Percentiles rank a stretch among this genome's conserved stretches.
phyloP scores from a whole-genome alignment of 2,329 filamentous ascomycete species.

The Fusarium ramigenum region DNA sequence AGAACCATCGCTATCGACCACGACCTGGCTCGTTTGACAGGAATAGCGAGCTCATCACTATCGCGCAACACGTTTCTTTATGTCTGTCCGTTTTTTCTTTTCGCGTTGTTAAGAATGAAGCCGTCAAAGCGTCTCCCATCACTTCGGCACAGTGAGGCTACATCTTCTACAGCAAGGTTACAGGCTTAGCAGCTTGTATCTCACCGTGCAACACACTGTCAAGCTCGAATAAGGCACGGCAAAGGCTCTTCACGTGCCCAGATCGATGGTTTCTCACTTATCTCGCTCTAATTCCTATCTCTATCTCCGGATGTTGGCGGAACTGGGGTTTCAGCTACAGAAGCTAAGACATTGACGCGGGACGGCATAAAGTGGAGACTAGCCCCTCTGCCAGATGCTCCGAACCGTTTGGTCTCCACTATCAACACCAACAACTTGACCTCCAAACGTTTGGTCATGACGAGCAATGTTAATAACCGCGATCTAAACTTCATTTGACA shows the following conservation, averaged over 20 bases:
- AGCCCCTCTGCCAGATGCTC: not conserved
- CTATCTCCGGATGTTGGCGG: not conserved
- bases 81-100: not conserved
- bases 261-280: not conserved
- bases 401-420: not conserved
- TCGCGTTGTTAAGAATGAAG: no score
- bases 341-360: not conserved
- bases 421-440: not conserved
- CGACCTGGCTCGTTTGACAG: no score
- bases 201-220: no score
- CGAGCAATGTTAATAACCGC: not conserved
- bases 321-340: not conserved
- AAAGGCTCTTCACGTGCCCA: no score
- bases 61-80: not conserved
- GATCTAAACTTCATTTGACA: not conserved
- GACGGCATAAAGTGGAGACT: not conserved
- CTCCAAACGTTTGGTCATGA: not conserved
- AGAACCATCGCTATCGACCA: no score
- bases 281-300: not conserved
- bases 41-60: no score
- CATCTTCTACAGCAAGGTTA: rapidly evolving
- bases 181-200: not conserved
- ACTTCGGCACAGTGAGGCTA: not conserved
- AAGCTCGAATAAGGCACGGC: no score
- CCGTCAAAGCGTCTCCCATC: no score